phyloP scores from a whole-genome alignment of 2,329 filamentous ascomycete species.

The Thelonectria rubi region DNA sequence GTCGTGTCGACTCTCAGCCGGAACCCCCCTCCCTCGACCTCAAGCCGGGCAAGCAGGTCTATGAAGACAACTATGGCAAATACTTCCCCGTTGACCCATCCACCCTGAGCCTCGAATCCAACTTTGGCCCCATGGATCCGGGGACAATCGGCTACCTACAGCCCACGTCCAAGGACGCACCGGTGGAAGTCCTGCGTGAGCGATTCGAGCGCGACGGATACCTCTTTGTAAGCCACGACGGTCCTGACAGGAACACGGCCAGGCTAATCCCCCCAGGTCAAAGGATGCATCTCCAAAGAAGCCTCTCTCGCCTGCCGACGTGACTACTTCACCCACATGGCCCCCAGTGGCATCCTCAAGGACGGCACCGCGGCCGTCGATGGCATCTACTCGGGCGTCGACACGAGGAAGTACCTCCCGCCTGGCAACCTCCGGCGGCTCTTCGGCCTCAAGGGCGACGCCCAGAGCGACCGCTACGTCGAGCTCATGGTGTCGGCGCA shows the following conservation, averaged over 20 bases:
- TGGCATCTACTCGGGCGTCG: slow-evolving; percentile 10
- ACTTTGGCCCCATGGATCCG: slow-evolving; percentile 15
- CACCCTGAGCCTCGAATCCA: slow-evolving; percentile 16
- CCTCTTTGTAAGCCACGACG: slow-evolving; percentile 28
- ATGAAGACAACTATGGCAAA: slow-evolving; percentile 11
- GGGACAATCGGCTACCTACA: slow-evolving; percentile 26
- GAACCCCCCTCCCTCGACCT: not conserved
- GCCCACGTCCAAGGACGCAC: slow-evolving; percentile 21
- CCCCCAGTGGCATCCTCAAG: slow-evolving; percentile 22
- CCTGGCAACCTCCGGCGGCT: slow-evolving; percentile 16
- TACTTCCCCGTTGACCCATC: slow-evolving; percentile 11
- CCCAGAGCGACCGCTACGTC: slow-evolving; percentile 16
- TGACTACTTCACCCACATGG: slow-evolving; percentile 24
- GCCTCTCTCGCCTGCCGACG: slow-evolving; percentile 17
- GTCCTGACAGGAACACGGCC: no score
- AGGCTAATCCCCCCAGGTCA: slow-evolving; percentile 6
- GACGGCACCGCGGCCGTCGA: slow-evolving; percentile 10
- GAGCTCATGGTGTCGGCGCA: slow-evolving; percentile 13
- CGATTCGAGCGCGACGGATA: slow-evolving; percentile 26
- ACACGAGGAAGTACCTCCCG: slow-evolving; percentile 9
- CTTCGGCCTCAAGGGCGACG: slow-evolving; percentile 13
- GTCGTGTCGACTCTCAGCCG: slow-evolving; percentile 10
- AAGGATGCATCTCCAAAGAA: slow-evolving; percentile 19
- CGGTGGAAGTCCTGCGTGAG: slow-evolving; percentile 25
- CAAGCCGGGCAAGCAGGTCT: not conserved